A percentile compares a stretch with the other conserved stretches of the same genome.
These are phyloP conservation scores for Scortechinia acanthostroma DNA, from an alignment of 2,329 filamentous ascomycete species.

Conservation along the genomic window DNA sequence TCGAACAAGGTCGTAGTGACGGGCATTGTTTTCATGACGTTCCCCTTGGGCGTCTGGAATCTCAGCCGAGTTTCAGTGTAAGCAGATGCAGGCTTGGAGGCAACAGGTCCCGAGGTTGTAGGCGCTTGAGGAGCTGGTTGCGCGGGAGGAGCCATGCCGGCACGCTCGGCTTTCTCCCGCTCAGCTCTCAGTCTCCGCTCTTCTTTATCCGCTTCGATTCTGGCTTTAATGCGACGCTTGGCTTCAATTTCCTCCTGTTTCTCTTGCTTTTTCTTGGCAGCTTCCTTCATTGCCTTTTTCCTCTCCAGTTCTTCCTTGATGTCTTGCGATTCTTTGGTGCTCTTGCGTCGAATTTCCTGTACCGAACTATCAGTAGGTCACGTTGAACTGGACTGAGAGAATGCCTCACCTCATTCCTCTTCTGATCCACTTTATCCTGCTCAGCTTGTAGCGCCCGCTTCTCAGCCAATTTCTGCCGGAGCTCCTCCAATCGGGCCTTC, in stretches of 20 bases:
- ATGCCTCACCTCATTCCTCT: conserved; percentile 45
- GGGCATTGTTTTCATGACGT: conserved; percentile 56
- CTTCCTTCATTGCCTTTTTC: conserved; percentile 62
- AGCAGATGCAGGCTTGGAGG: conserved; percentile 25
- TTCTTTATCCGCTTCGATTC: conserved; percentile 62
- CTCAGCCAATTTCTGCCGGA: conserved; percentile 42
- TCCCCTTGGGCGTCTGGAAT: conserved; percentile 48
- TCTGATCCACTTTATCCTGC: conserved; percentile 52
- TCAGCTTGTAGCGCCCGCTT: conserved; percentile 46
- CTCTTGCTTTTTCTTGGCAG: conserved; percentile 52
- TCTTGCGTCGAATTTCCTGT: conserved; percentile 38
- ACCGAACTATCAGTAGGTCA: too few relatives aligned
- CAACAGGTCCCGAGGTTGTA: conserved; percentile 23
- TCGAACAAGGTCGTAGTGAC: conserved; percentile 63
- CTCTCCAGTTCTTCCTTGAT: conserved; percentile 56
- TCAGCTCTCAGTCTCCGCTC: conserved; percentile 54
- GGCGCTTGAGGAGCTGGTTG: conserved; percentile 6
- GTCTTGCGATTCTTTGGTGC: conserved; percentile 58
- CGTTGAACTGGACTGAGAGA: too few relatives aligned
- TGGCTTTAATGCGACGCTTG: conserved; percentile 53
- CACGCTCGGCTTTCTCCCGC: conserved; percentile 51
- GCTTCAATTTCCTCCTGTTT: conserved; percentile 58
- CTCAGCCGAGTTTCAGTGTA: conserved; percentile 57
- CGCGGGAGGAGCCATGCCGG: conserved; percentile 32
- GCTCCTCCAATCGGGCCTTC: conserved; percentile 43